These are phyloP conservation scores for Yamadazyma songkhlaensis DNA, from an alignment of 1,139 yeast genomes.

Conservation along the genomic window DNA sequence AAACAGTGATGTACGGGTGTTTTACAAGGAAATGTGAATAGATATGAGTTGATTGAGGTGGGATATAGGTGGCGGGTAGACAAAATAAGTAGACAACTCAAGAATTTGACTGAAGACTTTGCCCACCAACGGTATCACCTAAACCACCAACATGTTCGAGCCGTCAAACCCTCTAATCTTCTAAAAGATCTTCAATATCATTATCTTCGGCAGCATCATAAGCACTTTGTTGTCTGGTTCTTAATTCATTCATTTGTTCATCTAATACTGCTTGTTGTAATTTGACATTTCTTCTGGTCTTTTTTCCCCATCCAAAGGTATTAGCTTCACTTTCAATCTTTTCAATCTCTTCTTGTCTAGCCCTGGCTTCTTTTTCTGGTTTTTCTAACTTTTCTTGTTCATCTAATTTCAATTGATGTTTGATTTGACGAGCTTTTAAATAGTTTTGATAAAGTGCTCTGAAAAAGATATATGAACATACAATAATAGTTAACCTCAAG, in stretches of 20 bases:
- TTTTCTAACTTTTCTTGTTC: slow-evolving; percentile 38
- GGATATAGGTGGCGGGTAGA: no score
- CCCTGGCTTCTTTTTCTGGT: slow-evolving; percentile 32
- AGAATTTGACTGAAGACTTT: no score
- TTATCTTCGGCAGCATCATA: slow-evolving; percentile 61
- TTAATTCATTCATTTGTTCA: slow-evolving; percentile 38
- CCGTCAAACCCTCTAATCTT: no score
- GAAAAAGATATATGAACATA: slow-evolving; percentile 35
- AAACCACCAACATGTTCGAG: no score
- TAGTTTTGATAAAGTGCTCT: slow-evolving; percentile 38
- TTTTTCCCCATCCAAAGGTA: slow-evolving; percentile 77
- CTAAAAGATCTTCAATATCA: slow-evolving; percentile 64
- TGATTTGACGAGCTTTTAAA: slow-evolving; percentile 51
- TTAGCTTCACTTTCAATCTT: slow-evolving; percentile 39
- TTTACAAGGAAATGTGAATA: no score
- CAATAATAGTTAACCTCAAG: slow-evolving; percentile 33
- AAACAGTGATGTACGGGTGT: no score
- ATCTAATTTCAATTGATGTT: slow-evolving; percentile 49
- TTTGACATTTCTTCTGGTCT: slow-evolving; percentile 58
- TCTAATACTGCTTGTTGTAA: slow-evolving; percentile 53
- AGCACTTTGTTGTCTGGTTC: slow-evolving; percentile 41
- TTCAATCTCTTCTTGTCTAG: slow-evolving; percentile 26
- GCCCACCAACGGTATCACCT: no score
- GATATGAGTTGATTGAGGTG: no score
- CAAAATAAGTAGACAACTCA: no score